Percentiles rank a stretch among this genome's conserved stretches.
Conservation (phyloP, 23 red algal genomes). For the Chondrus crispus region DNA sequence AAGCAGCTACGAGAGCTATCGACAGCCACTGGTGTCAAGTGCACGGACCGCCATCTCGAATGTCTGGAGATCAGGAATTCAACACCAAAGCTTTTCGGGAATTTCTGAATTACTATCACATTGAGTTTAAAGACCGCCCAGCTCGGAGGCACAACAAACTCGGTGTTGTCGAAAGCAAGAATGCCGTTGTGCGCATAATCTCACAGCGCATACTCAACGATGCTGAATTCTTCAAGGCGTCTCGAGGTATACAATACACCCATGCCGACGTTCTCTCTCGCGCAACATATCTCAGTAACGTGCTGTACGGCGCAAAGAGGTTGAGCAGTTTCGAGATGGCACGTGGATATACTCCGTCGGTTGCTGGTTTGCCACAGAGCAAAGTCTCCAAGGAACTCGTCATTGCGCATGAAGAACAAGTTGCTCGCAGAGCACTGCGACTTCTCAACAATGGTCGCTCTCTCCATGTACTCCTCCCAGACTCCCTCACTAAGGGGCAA, state of each 20-base stretch:
- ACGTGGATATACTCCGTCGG: not conserved
- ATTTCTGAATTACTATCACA: not conserved
- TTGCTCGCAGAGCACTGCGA: not conserved
- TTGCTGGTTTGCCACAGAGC: not conserved
- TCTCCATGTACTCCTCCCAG: not conserved
- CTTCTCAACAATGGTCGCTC: not conserved
- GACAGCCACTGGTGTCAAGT: not conserved
- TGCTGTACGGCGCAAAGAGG: not conserved
- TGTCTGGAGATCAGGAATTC: constrained; percentile 34
- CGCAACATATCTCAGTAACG: constrained; percentile 13
- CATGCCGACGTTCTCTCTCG: constrained; percentile 2
- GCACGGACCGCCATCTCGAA: not conserved
- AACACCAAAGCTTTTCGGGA: not conserved
- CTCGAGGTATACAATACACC: not conserved
- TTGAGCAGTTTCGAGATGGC: constrained; percentile 12
- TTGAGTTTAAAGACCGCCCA: not conserved
- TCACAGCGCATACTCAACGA: not conserved
- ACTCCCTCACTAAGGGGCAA: too few relatives aligned
- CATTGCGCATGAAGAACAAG: not conserved
- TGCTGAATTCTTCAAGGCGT: not conserved
- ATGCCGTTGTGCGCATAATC: not conserved
- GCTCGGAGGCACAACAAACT: constrained; percentile 35
- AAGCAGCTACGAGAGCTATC: not conserved
- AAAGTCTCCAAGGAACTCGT: not conserved
- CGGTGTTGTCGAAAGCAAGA: constrained; percentile 23